Conservation (phyloP, 2,329 filamentous ascomycete genomes). For the Colletotrichum sp. region DNA sequence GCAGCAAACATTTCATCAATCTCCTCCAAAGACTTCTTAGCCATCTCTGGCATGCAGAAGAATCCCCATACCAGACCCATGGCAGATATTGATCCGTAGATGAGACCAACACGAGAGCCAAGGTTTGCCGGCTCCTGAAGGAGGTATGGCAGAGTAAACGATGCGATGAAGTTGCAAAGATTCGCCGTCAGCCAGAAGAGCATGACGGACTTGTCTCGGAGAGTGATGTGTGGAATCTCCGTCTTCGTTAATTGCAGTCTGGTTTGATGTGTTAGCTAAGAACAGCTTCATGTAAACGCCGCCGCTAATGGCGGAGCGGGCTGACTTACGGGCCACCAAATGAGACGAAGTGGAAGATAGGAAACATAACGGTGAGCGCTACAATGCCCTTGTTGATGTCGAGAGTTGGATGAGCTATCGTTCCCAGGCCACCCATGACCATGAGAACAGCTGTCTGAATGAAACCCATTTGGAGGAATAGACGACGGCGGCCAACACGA, state of each 20-base stretch:
- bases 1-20: conserved; percentile 17
- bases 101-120: conserved; percentile 9
- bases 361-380: conserved; percentile 28
- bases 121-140: conserved; percentile 16
- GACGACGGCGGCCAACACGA: conserved; percentile 8
- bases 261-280: neutral
- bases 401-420: conserved; percentile 1
- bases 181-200: conserved; percentile 15
- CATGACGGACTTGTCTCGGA: conserved; percentile 20
- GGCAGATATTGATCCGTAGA: conserved; percentile 12
- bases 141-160: conserved; percentile 10
- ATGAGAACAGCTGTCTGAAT: conserved; percentile 25
- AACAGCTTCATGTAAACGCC: fast-evolving
- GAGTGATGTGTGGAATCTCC: conserved; percentile 15
- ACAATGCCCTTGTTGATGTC: conserved; percentile 26
- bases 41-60: conserved; percentile 16
- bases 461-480: conserved; percentile 21
- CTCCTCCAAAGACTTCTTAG: conserved; percentile 10
- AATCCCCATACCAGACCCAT: conserved; percentile 9
- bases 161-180: conserved; percentile 8
- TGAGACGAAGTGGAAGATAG: conserved; percentile 15
- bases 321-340: conserved; percentile 15
- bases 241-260: conserved; percentile 17
- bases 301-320: too few species aligned
- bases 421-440: conserved; percentile 28